A percentile compares a stretch with the other conserved stretches of the same genome.
Evolutionary conservation across 805 yeast species (phyloP).

Genomic region (Maudiozyma serrabonitensis): DNA sequence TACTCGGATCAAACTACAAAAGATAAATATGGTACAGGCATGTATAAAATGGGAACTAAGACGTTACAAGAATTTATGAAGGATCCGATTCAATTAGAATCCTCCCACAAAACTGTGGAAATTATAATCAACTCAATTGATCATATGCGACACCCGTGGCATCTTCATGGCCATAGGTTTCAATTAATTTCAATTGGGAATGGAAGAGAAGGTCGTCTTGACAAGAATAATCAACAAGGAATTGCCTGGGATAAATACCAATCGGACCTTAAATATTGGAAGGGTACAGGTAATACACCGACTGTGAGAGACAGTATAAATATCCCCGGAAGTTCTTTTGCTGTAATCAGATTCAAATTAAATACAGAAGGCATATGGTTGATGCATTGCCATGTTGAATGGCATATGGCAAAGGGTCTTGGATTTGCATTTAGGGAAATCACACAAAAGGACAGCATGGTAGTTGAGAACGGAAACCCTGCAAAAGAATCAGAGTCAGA

Average conservation of each 20-base stretch:
- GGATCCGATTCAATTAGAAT: slow-evolving; percentile 28
- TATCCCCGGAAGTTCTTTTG: slow-evolving; percentile 49
- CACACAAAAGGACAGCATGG: no score
- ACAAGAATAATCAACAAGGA: slow-evolving; percentile 26
- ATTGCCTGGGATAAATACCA: slow-evolving; percentile 33
- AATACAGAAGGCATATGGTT: slow-evolving; percentile 73
- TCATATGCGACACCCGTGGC: slow-evolving; percentile 60
- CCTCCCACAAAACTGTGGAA: slow-evolving; percentile 41
- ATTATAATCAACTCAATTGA: slow-evolving; percentile 57
- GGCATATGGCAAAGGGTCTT: slow-evolving; percentile 60
- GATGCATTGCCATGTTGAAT: slow-evolving; percentile 69
- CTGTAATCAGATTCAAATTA: slow-evolving; percentile 49
- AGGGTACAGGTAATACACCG: slow-evolving; percentile 35
- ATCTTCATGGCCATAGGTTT: slow-evolving; percentile 51
- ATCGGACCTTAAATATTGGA: slow-evolving; percentile 17
- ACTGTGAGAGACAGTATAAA: slow-evolving; percentile 51
- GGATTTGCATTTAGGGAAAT: slow-evolving; percentile 35
- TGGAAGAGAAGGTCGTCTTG: slow-evolving; percentile 34
- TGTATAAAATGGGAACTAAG: slow-evolving; percentile 41
- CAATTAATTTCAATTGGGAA: slow-evolving; percentile 40
- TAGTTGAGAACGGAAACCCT: no score
- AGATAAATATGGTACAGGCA: slow-evolving; percentile 34
- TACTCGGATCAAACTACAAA: slow-evolving; percentile 28
- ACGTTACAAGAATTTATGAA: slow-evolving; percentile 49
- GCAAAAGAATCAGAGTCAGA: no score